A percentile compares a stretch with the other conserved stretches of the same genome.
Evolutionary conservation across 768 basidiomycete genomes (phyloP).

Genomic region (Boletus fagicola): DNA sequence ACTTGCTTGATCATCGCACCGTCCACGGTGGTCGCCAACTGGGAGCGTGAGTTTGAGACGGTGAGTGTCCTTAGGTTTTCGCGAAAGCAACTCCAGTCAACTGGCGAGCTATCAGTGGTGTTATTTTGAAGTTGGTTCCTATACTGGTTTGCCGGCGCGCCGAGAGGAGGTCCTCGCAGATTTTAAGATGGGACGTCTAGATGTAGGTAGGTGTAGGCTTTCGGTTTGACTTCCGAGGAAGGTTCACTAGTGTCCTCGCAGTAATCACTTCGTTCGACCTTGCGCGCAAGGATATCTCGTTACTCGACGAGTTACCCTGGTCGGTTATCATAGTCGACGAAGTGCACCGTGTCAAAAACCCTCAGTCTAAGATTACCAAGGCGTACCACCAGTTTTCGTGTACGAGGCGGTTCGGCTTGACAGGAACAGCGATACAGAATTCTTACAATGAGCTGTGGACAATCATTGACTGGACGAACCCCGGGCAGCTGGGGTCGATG

Average conservation of each 20-base stretch:
- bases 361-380: conserved; percentile 57
- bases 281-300: conserved; percentile 66
- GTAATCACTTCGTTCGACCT: conserved; percentile 83
- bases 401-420: conserved; percentile 75
- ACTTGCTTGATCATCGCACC: conserved; percentile 89
- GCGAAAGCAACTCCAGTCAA: background rate
- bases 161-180: conserved; percentile 59
- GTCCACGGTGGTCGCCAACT: conserved; percentile 79
- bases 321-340: conserved; percentile 83
- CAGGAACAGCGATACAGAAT: conserved; percentile 85
- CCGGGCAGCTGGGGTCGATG: conserved; percentile 67
- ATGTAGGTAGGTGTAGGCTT: conserved; percentile 60
- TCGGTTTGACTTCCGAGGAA: background rate
- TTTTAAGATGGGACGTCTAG: conserved; percentile 80
- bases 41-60: conserved; percentile 85
- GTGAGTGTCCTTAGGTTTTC: conserved; percentile 38
- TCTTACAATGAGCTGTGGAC: conserved; percentile 90
- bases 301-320: conserved; percentile 67
- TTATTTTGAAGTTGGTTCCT: conserved; percentile 84
- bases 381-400: conserved; percentile 74
- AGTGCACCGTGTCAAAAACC: conserved; percentile 87
- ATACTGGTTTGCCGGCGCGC: conserved; percentile 51
- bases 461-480: conserved; percentile 89
- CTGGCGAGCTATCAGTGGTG: conserved; percentile 64
- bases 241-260: conserved; percentile 27